Evolutionary conservation across 306 rosid species (phyloP), one percentile per base, ranked within the genome.

Genomic region (Cyamopsis tetragonoloba): DNA sequence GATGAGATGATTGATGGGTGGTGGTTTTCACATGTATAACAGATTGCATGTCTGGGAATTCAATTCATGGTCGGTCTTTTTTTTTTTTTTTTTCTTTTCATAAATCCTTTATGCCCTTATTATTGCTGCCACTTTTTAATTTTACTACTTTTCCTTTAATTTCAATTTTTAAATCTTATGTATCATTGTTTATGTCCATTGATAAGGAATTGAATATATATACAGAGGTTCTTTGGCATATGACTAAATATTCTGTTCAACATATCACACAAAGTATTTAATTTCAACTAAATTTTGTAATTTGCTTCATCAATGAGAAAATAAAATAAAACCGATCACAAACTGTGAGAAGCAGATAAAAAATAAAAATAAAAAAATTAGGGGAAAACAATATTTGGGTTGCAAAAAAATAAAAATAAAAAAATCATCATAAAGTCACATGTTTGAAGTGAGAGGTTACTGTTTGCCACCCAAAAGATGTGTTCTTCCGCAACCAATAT

Each of bases 11-110:
- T 83, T 66, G 63, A 57, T 31, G 81, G 58, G 31, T 55, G 58
- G 31, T 55, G 78, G 65, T 26, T 71, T 75, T 70, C 87, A 85
- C 87, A 81, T 85, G 90, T 26, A 65, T n/a, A 28, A 64, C 85
- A 74, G 76, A 26, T 48, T 77, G 80, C 84, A 78, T 77, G 82
- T 81, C 64, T 50, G 80, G 28, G 61, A 79, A 60, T 77, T 68
- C 27, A 80, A 78, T 77, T 47, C n/a, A 47, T 54, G 78, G 86
- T 80, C 84, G 83, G 80, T 71, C 62, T 76, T 44, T 31, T 7
- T 76, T 62, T 76, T 44, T 31, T 7, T 76, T 62, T 24, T 26
- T 66, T 57, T n/a, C 34, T 18, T 22, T 35, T 22, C 38, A 37
- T 26, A 15, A 32, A 66, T 14, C 17, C 31, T 9, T 9, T 68